Conservation (phyloP, 768 basidiomycete genomes). For the Phanerochaete sordida region DNA sequence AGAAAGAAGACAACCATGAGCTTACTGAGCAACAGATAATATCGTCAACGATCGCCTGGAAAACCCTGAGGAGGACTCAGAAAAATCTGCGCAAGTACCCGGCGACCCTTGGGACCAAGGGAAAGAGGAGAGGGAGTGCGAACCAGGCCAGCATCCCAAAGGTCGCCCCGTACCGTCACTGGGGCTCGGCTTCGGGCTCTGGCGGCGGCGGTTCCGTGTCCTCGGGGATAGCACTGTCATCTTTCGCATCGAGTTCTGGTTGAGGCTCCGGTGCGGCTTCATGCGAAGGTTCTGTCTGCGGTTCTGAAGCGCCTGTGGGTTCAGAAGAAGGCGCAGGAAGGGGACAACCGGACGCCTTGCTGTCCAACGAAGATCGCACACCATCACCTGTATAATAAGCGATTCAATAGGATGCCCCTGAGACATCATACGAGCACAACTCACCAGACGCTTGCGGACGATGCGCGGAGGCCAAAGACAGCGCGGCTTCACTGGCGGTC, state of each 20-base stretch:
- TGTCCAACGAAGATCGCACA: background rate
- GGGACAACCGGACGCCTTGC: background rate
- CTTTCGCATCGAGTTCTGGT: background rate
- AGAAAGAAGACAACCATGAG: conserved; percentile 23
- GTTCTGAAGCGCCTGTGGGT: background rate
- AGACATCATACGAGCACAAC: background rate
- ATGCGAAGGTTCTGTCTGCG: background rate
- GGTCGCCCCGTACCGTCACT: conserved; percentile 51
- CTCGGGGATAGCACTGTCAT: background rate
- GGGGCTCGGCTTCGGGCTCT: conserved; percentile 23
- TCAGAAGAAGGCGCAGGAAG: background rate
- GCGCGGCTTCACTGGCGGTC: conserved; percentile 12
- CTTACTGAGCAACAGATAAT: conserved; percentile 7
- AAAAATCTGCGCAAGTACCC: conserved; percentile 42
- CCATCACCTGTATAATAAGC: background rate
- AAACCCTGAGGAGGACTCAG: conserved; percentile 23
- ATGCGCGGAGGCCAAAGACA: conserved; percentile 6
- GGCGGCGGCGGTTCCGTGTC: background rate
- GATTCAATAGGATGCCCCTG: background rate
- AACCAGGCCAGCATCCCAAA: conserved; percentile 41
- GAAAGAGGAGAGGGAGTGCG: conserved; percentile 36
- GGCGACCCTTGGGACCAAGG: conserved; percentile 46
- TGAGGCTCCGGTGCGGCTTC: background rate
- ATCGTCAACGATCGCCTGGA: conserved; percentile 11
- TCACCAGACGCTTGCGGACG: conserved; percentile 8